A percentile compares a stretch with the other conserved stretches of the same genome.
Evolutionary conservation across 495 filamentous ascomycete genomes (phyloP).

Genomic region (Articulospora tetracladia): DNA sequence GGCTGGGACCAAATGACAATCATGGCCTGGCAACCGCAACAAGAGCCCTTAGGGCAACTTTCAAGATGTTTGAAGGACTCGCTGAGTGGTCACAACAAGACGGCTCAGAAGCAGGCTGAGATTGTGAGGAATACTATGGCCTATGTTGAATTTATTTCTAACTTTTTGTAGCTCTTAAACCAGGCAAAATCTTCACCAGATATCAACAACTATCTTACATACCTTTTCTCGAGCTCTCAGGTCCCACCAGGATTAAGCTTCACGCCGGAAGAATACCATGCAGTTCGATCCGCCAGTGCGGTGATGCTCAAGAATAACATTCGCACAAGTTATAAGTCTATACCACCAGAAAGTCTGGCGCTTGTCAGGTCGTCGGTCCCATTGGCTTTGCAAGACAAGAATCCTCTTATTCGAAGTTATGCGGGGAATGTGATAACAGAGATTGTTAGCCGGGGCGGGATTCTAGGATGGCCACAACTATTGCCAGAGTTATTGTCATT

Average conservation of each 20-base stretch:
- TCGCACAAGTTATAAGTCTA: slow-evolving; percentile 61
- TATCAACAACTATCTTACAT: slow-evolving; percentile 95
- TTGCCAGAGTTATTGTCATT: slow-evolving; percentile 74
- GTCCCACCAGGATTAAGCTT: slow-evolving; percentile 55
- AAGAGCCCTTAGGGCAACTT: slow-evolving; percentile 82
- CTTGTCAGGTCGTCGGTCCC: slow-evolving; percentile 79
- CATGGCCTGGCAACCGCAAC: slow-evolving; percentile 93
- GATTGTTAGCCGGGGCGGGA: slow-evolving; percentile 75
- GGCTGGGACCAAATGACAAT: background rate
- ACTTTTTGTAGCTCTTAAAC: slow-evolving; percentile 73
- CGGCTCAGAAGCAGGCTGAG: slow-evolving; percentile 79
- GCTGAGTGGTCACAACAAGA: slow-evolving; percentile 73
- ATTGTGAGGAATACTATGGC: slow-evolving; percentile 37
- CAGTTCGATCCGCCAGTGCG: slow-evolving; percentile 80
- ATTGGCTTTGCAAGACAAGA: slow-evolving; percentile 73
- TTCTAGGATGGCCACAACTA: slow-evolving; percentile 88
- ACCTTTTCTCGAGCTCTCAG: slow-evolving; percentile 72
- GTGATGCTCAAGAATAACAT: slow-evolving; percentile 96
- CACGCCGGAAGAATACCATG: slow-evolving; percentile 54
- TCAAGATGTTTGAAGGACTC: slow-evolving; percentile 88
- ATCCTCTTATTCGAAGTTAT: slow-evolving; percentile 77
- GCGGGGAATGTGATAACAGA: slow-evolving; percentile 96
- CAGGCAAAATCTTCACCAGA: slow-evolving; percentile 89
- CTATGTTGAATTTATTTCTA: background rate
- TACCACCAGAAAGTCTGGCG: slow-evolving; percentile 62